A percentile compares a stretch with the other conserved stretches of the same genome.
Conservation (phyloP, 768 basidiomycete species). For the Auricularia cornea region DNA sequence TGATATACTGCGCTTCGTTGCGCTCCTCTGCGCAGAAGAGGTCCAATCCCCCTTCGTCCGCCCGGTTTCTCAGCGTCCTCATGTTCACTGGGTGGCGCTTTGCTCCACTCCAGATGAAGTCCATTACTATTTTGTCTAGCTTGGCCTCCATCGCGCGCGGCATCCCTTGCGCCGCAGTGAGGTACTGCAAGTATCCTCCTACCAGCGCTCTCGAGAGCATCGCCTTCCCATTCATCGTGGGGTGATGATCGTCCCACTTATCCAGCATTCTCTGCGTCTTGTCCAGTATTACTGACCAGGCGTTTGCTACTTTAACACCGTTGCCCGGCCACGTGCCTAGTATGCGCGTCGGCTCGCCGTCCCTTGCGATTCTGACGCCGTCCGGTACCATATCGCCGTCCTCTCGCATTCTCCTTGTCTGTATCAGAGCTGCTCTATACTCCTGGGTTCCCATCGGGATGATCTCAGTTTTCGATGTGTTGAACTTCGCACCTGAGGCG, state of each 20-base stretch:
- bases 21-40: not conserved
- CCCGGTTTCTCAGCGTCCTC: not conserved
- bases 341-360: slow-evolving; percentile 21
- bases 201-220: slow-evolving; percentile 21
- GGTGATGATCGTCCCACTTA: slow-evolving; percentile 21
- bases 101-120: slow-evolving; percentile 22
- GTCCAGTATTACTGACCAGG: slow-evolving; percentile 23
- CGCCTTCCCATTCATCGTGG: slow-evolving; percentile 20
- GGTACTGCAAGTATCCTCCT: slow-evolving; percentile 28
- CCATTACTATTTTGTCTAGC: slow-evolving; percentile 14
- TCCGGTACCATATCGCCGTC: slow-evolving; percentile 6
- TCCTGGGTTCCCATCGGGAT: slow-evolving; percentile 24
- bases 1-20: not conserved
- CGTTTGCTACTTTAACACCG: slow-evolving; percentile 6
- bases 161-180: slow-evolving; percentile 29
- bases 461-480: slow-evolving; percentile 31
- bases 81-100: not conserved
- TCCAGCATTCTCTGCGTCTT: slow-evolving; percentile 16
- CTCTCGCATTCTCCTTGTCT: not conserved
- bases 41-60: not conserved
- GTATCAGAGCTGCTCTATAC: slow-evolving; percentile 8
- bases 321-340: slow-evolving; percentile 30
- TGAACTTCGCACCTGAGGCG: slow-evolving; percentile 35
- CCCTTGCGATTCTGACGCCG: slow-evolving; percentile 19
- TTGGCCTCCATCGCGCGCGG: slow-evolving; percentile 17